Evolutionary conservation across 169 alveolate genomes (phyloP).

Genomic region (Plasmodium cynomolgi): DNA sequence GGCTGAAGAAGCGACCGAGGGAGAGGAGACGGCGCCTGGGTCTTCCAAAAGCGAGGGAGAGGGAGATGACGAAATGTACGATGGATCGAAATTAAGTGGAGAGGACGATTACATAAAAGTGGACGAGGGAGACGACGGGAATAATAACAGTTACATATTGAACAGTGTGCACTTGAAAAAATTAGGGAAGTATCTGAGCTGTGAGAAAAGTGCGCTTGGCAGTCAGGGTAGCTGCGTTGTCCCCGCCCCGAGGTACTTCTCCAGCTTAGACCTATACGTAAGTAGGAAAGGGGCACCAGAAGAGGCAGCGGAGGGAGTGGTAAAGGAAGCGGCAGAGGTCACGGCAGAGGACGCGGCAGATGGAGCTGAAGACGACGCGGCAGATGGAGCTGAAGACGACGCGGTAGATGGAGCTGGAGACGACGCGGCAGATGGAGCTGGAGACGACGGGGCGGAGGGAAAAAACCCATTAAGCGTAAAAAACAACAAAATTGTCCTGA

Average conservation of each 20-base stretch:
- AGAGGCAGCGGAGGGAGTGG: neutral
- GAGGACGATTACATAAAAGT: neutral
- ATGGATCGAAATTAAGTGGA: neutral
- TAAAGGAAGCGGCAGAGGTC: neutral
- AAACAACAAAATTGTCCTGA: conserved; percentile 36
- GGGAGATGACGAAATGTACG: neutral
- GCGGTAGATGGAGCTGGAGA: neutral
- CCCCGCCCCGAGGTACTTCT: conserved; percentile 62
- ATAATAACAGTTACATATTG: conserved; percentile 35
- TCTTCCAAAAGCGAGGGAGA: neutral
- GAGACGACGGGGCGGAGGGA: neutral
- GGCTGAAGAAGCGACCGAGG: neutral
- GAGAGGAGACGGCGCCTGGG: neutral
- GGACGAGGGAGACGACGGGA: conserved; percentile 18
- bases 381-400: neutral
- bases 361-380: neutral
- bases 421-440: neutral
- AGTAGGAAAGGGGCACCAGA: neutral
- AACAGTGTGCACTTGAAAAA: conserved; percentile 23
- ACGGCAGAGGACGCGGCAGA: neutral
- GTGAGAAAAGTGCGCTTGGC: neutral
- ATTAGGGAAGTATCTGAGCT: conserved; percentile 24
- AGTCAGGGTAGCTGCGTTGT: neutral
- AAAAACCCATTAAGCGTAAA: conserved; percentile 6
- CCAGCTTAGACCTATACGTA: conserved; percentile 59